A percentile compares a stretch with the other conserved stretches of the same genome.
phyloP scores from a whole-genome alignment of 495 filamentous ascomycete genomes.

The Aspergillus heteromorphus region DNA sequence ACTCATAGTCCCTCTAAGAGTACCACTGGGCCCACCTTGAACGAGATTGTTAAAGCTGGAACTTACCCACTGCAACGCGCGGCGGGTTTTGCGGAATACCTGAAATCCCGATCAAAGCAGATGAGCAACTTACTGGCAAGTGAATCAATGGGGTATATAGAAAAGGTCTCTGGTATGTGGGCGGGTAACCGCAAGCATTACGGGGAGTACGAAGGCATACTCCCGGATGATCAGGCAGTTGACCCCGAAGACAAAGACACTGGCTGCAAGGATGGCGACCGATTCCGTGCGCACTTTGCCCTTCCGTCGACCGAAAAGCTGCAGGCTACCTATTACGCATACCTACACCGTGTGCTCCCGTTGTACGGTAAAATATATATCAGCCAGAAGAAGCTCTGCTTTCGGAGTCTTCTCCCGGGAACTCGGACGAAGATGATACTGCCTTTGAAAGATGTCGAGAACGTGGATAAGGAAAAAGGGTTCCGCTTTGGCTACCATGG shows the following conservation, averaged over 20 bases:
- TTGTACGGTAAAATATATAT: conserved; percentile 97
- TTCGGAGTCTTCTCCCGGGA: conserved; percentile 83
- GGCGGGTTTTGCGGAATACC: conserved; percentile 75
- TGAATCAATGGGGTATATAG: conserved; percentile 95
- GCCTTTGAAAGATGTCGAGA: conserved; percentile 88
- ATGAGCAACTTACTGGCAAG: conserved; percentile 85
- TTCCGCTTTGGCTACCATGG: conserved; percentile 91
- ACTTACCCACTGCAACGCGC: conserved; percentile 81
- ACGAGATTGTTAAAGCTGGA: conserved; percentile 69
- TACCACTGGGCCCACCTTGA: conserved; percentile 53
- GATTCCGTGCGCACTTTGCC: conserved; percentile 87
- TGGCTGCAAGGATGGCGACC: conserved; percentile 57
- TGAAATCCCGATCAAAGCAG: conserved; percentile 67
- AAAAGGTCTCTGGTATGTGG: conserved; percentile 98
- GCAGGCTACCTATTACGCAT: conserved; percentile 87
- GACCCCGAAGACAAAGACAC: conserved; percentile 63
- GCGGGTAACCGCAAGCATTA: conserved; percentile 88
- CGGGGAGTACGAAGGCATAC: conserved; percentile 62
- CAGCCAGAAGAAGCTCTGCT: conserved; percentile 85
- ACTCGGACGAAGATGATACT: conserved; percentile 92
- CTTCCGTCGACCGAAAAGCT: conserved; percentile 77
- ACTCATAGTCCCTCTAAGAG: conserved; percentile 18
- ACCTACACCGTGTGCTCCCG: conserved; percentile 80
- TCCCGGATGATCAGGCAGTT: conserved; percentile 56
- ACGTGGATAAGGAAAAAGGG: conserved; percentile 90